Evolutionary conservation across 202 grass and related monocot genomes (phyloP), one percentile per base, ranked within the genome.

Genomic region (Digitaria exilis): DNA sequence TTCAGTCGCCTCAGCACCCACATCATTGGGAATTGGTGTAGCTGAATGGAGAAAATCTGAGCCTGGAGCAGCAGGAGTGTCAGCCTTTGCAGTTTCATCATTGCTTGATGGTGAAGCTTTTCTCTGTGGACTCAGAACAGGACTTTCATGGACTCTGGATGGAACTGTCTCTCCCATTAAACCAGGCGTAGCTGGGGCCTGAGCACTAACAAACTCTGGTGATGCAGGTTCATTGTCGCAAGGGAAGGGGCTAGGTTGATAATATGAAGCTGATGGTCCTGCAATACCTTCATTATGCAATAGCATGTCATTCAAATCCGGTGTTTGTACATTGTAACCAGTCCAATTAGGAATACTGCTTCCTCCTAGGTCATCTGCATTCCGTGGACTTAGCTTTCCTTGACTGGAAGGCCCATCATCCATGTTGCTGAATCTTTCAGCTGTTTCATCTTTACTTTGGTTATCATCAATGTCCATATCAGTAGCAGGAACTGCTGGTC

Each of bases 271-370:
- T 34, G 93, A 89, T 80, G 82, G 80, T 12, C 89, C 93, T 63
- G 87, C 89, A 24, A 81, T 71, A 80, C 55, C 72, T 32, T 91
- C 86, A 81, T 87, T 90, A 24, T 89, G 77, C 83, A 95, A 92
- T 83, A 98, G 76, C 68, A 88, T 89, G 92, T 94, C 87, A 67
- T 94, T 98, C 74, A 98, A 87, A 87, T 96, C 91, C 24, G 96
- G 93, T 44, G 93, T 98, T 42, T 94, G 93, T 70, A 92, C 87
- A 84, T 96, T 98, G 89, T 98, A 98, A 29, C 85, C 87, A 50
- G 62, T 86, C 88, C 88, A 98, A 15, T 85, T 86, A 88, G 85
- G 84, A 55, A 81, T 54, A 79, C 39, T 81, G 62, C 65, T 88
- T 52, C 72, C 80, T 81, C 81, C 74, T 29, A 59, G 14, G 73